Evolutionary conservation across 345 rosid genomes (phyloP).

Genomic region (Boechera divaricarpa): DNA sequence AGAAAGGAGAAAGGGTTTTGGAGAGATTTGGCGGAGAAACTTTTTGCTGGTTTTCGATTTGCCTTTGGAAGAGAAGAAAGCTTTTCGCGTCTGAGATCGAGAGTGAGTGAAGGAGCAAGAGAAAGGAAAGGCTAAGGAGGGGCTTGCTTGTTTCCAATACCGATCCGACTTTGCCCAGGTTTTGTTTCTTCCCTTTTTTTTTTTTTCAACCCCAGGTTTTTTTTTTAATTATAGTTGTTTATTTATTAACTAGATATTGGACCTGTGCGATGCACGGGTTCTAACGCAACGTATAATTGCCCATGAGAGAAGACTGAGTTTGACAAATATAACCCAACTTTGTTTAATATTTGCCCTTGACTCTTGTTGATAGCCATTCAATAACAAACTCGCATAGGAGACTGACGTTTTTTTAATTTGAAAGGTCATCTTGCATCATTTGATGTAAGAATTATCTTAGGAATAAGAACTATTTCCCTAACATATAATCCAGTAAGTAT

Average conservation of each 20-base stretch:
- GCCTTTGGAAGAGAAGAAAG: slow-evolving; percentile 22
- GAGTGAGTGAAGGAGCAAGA: slow-evolving; percentile 27
- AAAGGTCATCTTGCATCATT: too few relatives aligned
- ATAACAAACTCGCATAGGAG: too few relatives aligned
- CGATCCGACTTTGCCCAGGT: slow-evolving; percentile 8
- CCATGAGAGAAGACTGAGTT: too few relatives aligned
- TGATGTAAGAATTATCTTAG: too few relatives aligned
- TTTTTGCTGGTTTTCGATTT: slow-evolving; percentile 41
- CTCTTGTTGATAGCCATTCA: too few relatives aligned
- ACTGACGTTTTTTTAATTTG: too few relatives aligned
- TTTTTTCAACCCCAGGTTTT: slow-evolving; percentile 17
- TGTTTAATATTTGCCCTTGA: too few relatives aligned
- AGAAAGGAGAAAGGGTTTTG: slow-evolving; percentile 21
- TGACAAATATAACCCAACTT: too few relatives aligned
- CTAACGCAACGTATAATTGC: too few relatives aligned
- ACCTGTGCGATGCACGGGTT: too few relatives aligned
- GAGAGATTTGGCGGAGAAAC: slow-evolving; percentile 30
- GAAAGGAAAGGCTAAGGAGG: slow-evolving; percentile 40
- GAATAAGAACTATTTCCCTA: too few relatives aligned
- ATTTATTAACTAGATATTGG: not conserved
- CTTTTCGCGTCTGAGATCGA: slow-evolving; percentile 20
- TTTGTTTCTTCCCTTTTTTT: not conserved
- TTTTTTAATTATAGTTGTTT: not conserved
- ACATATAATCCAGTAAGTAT: too few relatives aligned
- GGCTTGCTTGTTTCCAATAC: slow-evolving; percentile 17